Percentiles rank a stretch among this genome's conserved stretches.
These are phyloP conservation scores for Podila verticillata DNA, from an alignment of 192 early-diverging fungal genomes.

Conservation along the genomic window DNA sequence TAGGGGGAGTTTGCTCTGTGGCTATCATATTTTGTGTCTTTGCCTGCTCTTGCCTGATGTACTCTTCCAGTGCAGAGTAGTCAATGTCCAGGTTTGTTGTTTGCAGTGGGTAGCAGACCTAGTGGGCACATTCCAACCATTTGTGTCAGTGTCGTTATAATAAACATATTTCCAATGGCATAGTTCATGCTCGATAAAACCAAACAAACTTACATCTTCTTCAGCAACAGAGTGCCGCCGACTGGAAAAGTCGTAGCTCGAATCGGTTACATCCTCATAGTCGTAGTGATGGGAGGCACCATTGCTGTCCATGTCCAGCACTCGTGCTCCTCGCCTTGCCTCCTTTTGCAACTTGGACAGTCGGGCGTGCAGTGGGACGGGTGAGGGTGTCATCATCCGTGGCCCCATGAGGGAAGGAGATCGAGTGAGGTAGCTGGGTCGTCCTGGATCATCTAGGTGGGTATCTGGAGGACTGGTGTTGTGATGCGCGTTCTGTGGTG, in stretches of 20 bases:
- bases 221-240: constrained; percentile 48
- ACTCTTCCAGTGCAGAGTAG: constrained; percentile 39
- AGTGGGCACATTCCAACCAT: background rate
- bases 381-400: constrained; percentile 46
- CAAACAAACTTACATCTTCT: constrained; percentile 31
- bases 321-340: constrained; percentile 25
- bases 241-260: constrained; percentile 47
- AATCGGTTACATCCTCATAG: constrained; percentile 45
- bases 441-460: constrained; percentile 1
- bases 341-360: constrained; percentile 43
- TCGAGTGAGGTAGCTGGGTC: background rate
- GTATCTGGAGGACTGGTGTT: background rate
- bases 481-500: background rate
- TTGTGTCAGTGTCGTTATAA: too few species aligned
- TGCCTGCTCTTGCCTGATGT: constrained; percentile 46
- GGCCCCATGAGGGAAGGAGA: constrained; percentile 30
- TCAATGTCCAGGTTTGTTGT: constrained; percentile 30
- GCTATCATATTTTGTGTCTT: constrained; percentile 40
- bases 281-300: constrained; percentile 47
- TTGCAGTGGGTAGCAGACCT: constrained; percentile 44
- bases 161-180: too few species aligned
- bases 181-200: background rate
- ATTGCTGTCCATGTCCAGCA: constrained; percentile 41
- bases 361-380: constrained; percentile 41
- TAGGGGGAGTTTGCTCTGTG: background rate